Percentiles rank a stretch among this genome's conserved stretches.
Evolutionary conservation across 2,329 filamentous ascomycete species (phyloP).

Genomic region (Ophiosphaerella herpotricha): DNA sequence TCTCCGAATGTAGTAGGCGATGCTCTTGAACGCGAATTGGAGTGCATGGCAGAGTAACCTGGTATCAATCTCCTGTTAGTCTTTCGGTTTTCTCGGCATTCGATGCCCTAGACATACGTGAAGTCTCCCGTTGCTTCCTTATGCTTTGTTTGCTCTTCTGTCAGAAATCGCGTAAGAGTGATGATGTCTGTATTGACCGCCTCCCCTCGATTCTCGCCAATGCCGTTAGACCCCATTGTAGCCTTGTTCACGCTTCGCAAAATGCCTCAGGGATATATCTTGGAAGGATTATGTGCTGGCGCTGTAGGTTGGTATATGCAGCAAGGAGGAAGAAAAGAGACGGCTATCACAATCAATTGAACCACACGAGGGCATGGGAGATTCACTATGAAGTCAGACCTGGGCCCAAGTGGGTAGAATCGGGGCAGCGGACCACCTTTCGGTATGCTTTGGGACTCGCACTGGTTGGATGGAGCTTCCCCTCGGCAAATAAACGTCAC

Average conservation of each 20-base stretch:
- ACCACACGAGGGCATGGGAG: conserved; percentile 19
- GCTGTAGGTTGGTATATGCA: not conserved
- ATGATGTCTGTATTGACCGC: conserved; percentile 92
- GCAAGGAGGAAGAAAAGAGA: conserved; percentile 4
- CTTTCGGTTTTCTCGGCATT: not conserved
- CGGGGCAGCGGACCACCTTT: conserved; percentile 43
- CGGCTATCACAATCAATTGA: conserved; percentile 16
- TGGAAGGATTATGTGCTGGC: no score
- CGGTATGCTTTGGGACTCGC: conserved; percentile 34
- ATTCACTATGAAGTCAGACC: conserved; percentile 35
- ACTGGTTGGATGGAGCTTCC: conserved; percentile 31
- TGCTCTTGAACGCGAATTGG: conserved; percentile 99
- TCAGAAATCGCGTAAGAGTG: conserved; percentile 92
- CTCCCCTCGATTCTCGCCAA: conserved; percentile 52
- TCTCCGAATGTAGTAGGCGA: conserved; percentile 98
- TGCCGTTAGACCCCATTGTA: conserved; percentile 47
- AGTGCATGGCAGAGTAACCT: conserved; percentile 96
- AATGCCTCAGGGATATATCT: no score
- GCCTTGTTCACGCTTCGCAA: not conserved
- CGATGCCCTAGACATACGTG: conserved; percentile 66
- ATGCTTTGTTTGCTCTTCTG: conserved; percentile 92
- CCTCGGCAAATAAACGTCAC: conserved; percentile 41
- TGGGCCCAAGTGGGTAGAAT: conserved; percentile 45
- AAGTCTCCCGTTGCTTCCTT: conserved; percentile 97
- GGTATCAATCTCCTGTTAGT: conserved; percentile 6